Evolutionary conservation across 148 eudicot species (phyloP), one percentile per base, ranked within the genome.

Genomic region (Euryodendron excelsum): DNA sequence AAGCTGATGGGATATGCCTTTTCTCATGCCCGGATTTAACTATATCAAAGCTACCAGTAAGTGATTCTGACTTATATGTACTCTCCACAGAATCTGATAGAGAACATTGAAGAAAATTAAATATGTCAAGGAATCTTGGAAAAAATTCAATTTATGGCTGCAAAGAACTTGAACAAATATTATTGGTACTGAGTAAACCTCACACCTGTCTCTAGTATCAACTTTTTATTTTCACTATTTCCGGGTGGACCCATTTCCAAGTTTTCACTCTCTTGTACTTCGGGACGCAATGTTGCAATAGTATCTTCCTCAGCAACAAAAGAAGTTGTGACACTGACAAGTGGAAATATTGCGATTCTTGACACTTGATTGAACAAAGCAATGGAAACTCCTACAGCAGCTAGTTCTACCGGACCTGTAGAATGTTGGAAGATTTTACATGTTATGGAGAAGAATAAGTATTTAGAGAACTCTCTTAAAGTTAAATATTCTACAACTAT

Each of bases 241-340:
- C 12, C 47, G 37, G 50, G 30, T 12, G 67, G 56, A 47, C 77
- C 78, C 37, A 84, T 80, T 72, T 93, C 94, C 75, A 85, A 66
- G 76, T 74, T 79, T 73, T 75, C 89, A 30, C 62, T 47, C 33
- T 77, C 88, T 67, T 53, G 77, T 48, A 12, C 47, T 61, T 80
- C 83, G 41, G 79, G 66, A 67, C 34, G 73, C 44, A 27, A 62
- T 76, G 83, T 80, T 15, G 80, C 50, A 11, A 74, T 75, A 12
- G 94, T 84, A 78, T 91, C 92, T 78, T 93, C 98, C 82, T 93
- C 98, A 0, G 98, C 98, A 66, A 93, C 96, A 73, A 93, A 93
- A 69, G 98, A 93, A 60, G 98, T 93, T 2, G 98, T 91, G 41
- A 93, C 84, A 75, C 94, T 91, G 12, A 93, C 98, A 25, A 91